These are phyloP conservation scores for grape (Vitis vinifera) DNA, from an alignment of 164 flowering plant species.

Conservation along the genomic window DNA sequence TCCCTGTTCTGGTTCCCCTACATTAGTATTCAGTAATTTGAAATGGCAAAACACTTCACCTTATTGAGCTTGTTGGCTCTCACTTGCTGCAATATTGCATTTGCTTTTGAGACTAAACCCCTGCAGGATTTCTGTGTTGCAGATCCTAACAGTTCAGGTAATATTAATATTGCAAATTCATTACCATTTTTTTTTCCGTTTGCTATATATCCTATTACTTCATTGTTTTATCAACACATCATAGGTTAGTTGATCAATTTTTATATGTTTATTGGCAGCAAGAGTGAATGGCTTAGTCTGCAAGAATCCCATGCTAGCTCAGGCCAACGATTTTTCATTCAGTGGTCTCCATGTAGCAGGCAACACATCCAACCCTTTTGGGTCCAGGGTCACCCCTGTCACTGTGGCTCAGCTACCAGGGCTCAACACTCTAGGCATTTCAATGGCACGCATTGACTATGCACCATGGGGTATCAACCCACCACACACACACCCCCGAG, in stretches of 20 bases:
- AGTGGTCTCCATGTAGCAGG: slow-evolving; percentile 11
- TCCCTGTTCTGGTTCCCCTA: neutral
- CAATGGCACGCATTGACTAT: slow-evolving; percentile 14
- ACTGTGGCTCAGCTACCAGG: slow-evolving; percentile 11
- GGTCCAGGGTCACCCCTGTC: slow-evolving; percentile 14
- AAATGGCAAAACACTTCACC: slow-evolving; percentile 5
- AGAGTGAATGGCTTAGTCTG: slow-evolving; percentile 16
- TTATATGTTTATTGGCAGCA: neutral
- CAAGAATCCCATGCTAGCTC: slow-evolving; percentile 1
- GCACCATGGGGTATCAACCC: slow-evolving; percentile 16
- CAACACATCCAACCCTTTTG: slow-evolving; percentile 10
- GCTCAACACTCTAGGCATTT: slow-evolving; percentile 18
- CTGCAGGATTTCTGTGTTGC: slow-evolving; percentile 15
- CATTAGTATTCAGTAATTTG: neutral
- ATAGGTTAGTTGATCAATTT: too few relatives aligned
- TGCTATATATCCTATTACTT: neutral
- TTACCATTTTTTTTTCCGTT: neutral
- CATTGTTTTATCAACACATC: too few relatives aligned
- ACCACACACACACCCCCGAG: slow-evolving; percentile 20
- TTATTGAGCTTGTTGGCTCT: slow-evolving; percentile 10
- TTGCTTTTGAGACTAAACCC: slow-evolving; percentile 9
- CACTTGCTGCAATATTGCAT: neutral
- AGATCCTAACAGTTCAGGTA: slow-evolving; percentile 4
- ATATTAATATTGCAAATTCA: neutral
- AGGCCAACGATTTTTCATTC: slow-evolving; percentile 13